phyloP scores from a whole-genome alignment of 139 green algal species.

The Chlorella sorokiniana region DNA sequence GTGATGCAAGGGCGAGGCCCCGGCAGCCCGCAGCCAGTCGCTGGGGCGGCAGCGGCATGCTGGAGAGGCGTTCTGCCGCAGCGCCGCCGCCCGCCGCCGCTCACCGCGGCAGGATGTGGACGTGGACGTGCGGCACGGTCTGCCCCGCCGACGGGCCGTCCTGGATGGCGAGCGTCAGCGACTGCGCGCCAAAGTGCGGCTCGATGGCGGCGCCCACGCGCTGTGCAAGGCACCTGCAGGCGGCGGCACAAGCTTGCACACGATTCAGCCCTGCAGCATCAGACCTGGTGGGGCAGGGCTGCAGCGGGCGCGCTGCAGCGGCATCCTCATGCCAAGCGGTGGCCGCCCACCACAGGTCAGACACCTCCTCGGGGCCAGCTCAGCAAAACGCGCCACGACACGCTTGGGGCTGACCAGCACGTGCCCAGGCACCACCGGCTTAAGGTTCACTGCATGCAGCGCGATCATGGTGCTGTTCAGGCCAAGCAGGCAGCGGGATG shows the following conservation, averaged over 20 bases:
- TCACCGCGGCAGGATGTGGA: conserved; percentile 93
- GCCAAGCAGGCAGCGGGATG: neutral
- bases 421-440: conserved; percentile 93
- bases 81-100: no score
- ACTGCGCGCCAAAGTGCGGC: conserved; percentile 61
- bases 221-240: conserved; percentile 64
- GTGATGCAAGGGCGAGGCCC: neutral
- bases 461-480: neutral
- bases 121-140: conserved; percentile 95
- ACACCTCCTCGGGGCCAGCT: conserved; percentile 83
- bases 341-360: conserved; percentile 81
- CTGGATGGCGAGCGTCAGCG: conserved; percentile 88
- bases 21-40: neutral
- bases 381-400: conserved; percentile 74
- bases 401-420: conserved; percentile 88
- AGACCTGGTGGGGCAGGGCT: neutral
- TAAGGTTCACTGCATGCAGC: conserved; percentile 85
- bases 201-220: conserved; percentile 65
- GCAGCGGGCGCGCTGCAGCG: neutral
- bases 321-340: neutral
- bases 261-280: neutral
- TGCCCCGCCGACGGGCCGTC: conserved; percentile 84
- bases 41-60: neutral
- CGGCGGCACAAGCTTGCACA: neutral
- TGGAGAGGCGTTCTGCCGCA: neutral